Conservation (phyloP, 2,329 filamentous ascomycete species). For the Aspergillus japonicus region DNA sequence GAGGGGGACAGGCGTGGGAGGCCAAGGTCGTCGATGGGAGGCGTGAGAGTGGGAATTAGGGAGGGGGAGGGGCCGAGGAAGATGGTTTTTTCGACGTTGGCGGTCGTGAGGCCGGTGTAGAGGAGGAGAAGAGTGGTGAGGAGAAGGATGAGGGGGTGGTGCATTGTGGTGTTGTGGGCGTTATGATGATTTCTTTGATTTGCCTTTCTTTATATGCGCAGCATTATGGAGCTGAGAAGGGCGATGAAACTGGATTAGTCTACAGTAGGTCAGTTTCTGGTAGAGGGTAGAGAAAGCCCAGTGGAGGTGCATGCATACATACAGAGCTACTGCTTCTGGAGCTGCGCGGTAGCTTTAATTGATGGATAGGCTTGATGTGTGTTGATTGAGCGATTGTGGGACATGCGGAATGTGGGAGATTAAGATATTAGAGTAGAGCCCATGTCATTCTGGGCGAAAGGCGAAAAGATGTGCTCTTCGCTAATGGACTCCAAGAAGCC, state of each 20-base stretch:
- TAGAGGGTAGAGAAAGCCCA: not conserved
- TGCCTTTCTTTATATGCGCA: not conserved
- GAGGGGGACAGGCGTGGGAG: constrained; percentile 65
- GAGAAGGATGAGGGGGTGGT: constrained; percentile 13
- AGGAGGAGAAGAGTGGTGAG: constrained; percentile 22
- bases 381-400: not conserved
- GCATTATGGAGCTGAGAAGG: not conserved
- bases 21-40: constrained; percentile 59
- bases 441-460: not conserved
- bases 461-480: not conserved
- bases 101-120: constrained; percentile 34
- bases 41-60: constrained; percentile 56
- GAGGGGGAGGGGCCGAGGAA: constrained; percentile 70
- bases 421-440: not conserved
- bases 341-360: not conserved
- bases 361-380: not conserved
- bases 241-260: not conserved
- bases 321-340: not conserved
- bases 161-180: constrained; percentile 12
- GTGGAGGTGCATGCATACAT: not conserved
- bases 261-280: not conserved
- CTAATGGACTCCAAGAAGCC: not conserved
- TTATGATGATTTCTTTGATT: not conserved
- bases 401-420: not conserved
- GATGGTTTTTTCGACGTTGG: constrained; percentile 89